Conservation (phyloP, 306 rosid species). For the Arachis hypogaea region DNA sequence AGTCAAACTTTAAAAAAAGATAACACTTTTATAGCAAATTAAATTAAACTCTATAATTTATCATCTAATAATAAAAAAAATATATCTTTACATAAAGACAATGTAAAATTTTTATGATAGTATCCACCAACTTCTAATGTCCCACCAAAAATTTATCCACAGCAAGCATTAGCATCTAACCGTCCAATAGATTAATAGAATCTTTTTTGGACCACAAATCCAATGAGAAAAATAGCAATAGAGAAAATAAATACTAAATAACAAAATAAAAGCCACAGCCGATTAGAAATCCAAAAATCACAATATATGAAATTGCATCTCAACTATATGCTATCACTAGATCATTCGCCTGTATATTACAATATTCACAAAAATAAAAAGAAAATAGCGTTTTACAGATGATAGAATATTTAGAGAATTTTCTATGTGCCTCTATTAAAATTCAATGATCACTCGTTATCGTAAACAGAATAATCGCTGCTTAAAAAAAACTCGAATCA, state of each 20-base stretch:
- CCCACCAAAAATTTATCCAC: neutral
- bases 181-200: neutral
- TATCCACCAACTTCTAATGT: neutral
- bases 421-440: constrained; percentile 39
- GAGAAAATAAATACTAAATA: constrained; percentile 3
- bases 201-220: constrained; percentile 14
- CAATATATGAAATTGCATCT: constrained; percentile 22
- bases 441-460: constrained; percentile 30
- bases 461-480: constrained; percentile 34
- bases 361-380: constrained; percentile 47
- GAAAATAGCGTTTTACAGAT: constrained; percentile 48
- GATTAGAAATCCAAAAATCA: constrained; percentile 33
- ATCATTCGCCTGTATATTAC: constrained; percentile 53
- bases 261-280: constrained; percentile 10
- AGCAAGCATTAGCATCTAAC: neutral
- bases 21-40: too few species aligned
- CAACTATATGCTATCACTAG: constrained; percentile 40
- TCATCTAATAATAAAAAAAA: too few species aligned
- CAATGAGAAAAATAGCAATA: constrained; percentile 4
- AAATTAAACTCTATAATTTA: too few species aligned
- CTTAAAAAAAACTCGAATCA: constrained; percentile 46
- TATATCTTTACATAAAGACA: too few species aligned
- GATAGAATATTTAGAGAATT: constrained; percentile 40
- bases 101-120: too few species aligned
- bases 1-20: too few species aligned